These are phyloP conservation scores for Candida tetrigidarum DNA, from an alignment of 1,139 yeast genomes.

Conservation along the genomic window DNA sequence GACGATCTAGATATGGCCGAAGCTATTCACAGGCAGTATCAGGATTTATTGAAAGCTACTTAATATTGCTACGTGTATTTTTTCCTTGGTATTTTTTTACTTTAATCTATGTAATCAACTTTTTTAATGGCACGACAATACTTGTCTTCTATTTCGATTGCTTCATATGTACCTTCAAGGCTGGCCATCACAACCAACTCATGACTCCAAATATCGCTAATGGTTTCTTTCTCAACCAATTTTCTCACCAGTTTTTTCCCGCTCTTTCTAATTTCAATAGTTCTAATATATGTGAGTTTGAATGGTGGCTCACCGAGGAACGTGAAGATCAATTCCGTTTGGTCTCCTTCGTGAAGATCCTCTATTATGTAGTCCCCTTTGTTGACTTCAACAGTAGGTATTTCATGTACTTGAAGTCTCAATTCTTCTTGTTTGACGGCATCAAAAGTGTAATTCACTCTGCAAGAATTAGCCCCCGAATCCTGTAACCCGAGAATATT, in stretches of 20 bases:
- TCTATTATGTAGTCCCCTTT: conserved; percentile 73
- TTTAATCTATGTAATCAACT: conserved; percentile 16
- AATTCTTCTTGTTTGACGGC: conserved; percentile 45
- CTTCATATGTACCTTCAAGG: conserved; percentile 93
- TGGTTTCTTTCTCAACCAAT: conserved; percentile 78
- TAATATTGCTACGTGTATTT: neutral
- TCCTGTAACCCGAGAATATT: conserved; percentile 74
- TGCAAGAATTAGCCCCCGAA: conserved; percentile 71
- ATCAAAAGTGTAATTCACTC: conserved; percentile 56
- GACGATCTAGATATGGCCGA: conserved; percentile 64
- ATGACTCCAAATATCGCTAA: conserved; percentile 67
- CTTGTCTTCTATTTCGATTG: conserved; percentile 82
- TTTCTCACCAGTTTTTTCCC: conserved; percentile 25
- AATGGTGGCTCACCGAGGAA: conserved; percentile 80
- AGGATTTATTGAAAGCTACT: conserved; percentile 9
- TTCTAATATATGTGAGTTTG: conserved; percentile 57
- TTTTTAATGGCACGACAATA: conserved; percentile 62
- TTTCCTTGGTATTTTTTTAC: neutral
- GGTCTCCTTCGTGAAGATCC: conserved; percentile 91
- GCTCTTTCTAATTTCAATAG: conserved; percentile 33
- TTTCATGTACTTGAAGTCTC: conserved; percentile 64
- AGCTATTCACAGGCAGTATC: conserved; percentile 16
- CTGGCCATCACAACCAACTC: conserved; percentile 77
- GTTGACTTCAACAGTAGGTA: conserved; percentile 90
- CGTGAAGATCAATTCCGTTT: conserved; percentile 69